Percentiles rank a stretch among this genome's conserved stretches.
Conservation (phyloP, 805 yeast genomes). For the Ogataea corticis region DNA sequence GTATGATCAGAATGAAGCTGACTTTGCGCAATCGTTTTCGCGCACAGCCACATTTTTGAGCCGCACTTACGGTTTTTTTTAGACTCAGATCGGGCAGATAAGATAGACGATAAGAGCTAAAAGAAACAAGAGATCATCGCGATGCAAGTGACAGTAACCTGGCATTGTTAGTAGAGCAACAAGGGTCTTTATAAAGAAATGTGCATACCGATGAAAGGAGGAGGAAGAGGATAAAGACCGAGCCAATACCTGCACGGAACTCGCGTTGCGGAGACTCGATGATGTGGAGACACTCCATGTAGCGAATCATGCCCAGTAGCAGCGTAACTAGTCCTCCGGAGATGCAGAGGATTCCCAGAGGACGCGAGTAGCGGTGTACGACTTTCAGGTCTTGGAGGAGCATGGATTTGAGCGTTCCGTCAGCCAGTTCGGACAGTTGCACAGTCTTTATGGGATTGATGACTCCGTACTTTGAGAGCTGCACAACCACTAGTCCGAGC, state of each 20-base stretch:
- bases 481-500: slow-evolving; percentile 55
- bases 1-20: neutral
- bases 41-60: slow-evolving; percentile 6
- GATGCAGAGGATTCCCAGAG: slow-evolving; percentile 38
- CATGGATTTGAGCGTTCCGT: slow-evolving; percentile 1
- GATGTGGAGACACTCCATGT: slow-evolving; percentile 43
- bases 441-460: slow-evolving; percentile 12
- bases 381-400: slow-evolving; percentile 13
- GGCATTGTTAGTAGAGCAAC: slow-evolving; percentile 1
- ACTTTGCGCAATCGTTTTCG: slow-evolving; percentile 4
- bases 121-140: neutral
- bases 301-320: slow-evolving; percentile 45
- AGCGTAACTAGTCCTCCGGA: slow-evolving; percentile 44
- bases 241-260: slow-evolving; percentile 34
- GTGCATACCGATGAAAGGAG: slow-evolving; percentile 38
- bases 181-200: too few relatives aligned
- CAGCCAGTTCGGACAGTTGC: slow-evolving; percentile 6
- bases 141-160: neutral
- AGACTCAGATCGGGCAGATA: neutral
- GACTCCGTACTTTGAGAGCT: slow-evolving; percentile 44
- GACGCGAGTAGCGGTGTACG: slow-evolving; percentile 20
- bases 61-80: neutral
- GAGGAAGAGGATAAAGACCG: slow-evolving; percentile 39
- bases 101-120: neutral
- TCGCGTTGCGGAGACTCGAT: slow-evolving; percentile 24